Evolutionary conservation across 2,329 filamentous ascomycete species (phyloP).

Genomic region (Sordariomycetes sp.): DNA sequence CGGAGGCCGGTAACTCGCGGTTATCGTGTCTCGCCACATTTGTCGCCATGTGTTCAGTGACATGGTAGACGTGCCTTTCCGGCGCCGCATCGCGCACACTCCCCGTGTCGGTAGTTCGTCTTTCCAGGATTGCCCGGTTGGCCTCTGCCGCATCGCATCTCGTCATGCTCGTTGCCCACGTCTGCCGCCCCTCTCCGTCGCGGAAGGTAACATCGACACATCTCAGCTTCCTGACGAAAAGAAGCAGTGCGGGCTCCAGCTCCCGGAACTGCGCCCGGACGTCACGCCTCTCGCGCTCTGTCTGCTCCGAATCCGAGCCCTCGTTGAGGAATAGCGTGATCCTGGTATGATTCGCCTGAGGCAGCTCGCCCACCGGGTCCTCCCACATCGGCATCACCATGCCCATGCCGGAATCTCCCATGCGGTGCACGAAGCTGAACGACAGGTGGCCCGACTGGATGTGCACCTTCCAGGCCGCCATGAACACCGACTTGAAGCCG

Average conservation of each 20-base stretch:
- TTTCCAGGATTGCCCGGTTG: background rate
- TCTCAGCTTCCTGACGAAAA: conserved; percentile 30
- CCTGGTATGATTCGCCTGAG: conserved; percentile 14
- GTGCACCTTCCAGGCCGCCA: conserved; percentile 28
- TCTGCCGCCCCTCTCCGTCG: conserved; percentile 8
- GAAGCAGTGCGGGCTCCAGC: conserved; percentile 24
- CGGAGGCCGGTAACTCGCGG: conserved; percentile 16
- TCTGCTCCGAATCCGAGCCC: conserved; percentile 9
- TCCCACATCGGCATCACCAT: conserved; percentile 37
- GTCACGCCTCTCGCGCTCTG: conserved; percentile 9
- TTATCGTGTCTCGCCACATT: conserved; percentile 23
- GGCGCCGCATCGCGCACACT: background rate
- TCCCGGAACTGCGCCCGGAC: conserved; percentile 23
- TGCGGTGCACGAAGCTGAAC: conserved; percentile 29
- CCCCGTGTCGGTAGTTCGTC: background rate
- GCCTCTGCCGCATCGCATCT: background rate
- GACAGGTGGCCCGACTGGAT: conserved; percentile 31
- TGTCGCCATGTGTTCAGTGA: conserved; percentile 15
- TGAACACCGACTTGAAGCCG: conserved; percentile 41
- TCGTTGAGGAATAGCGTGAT: conserved; percentile 26
- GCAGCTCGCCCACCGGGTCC: conserved; percentile 10
- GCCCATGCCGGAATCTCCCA: conserved; percentile 32
- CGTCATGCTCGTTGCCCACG: background rate
- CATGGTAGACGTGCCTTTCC: conserved; percentile 15
- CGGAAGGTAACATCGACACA: conserved; percentile 19